These are phyloP conservation scores for Daphne laureola DNA, from an alignment of 441 rosid species.

Conservation along the genomic window DNA sequence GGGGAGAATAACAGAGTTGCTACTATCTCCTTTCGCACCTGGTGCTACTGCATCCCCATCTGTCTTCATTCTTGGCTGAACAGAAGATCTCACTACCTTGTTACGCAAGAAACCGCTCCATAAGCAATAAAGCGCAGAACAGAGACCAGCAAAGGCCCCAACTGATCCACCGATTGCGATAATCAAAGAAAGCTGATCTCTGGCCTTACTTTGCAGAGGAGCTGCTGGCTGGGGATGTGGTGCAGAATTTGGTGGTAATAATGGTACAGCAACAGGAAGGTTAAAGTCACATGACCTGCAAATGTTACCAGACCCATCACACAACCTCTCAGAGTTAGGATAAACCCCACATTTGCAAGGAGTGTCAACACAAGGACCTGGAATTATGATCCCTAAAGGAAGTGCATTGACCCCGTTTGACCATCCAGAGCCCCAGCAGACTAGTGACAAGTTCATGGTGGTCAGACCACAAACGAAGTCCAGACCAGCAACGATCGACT, in stretches of 20 bases:
- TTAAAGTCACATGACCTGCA: constrained; percentile 41
- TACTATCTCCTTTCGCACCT: background rate
- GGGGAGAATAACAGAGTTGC: constrained; percentile 14
- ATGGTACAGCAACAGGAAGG: constrained; percentile 38
- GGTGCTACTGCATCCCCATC: constrained; percentile 7
- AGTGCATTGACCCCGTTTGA: constrained; percentile 16
- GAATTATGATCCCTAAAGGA: constrained; percentile 34
- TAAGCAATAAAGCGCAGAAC: constrained; percentile 29
- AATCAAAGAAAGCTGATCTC: constrained; percentile 24
- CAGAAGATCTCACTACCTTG: constrained; percentile 10
- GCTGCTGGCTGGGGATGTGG: constrained; percentile 10
- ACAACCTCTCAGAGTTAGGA: constrained; percentile 37
- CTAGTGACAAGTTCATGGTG: constrained; percentile 32
- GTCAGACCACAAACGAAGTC: constrained; percentile 44
- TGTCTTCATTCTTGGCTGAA: constrained; percentile 14
- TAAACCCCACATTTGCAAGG: constrained; percentile 43
- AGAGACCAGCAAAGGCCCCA: constrained; percentile 38
- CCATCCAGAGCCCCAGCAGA: constrained; percentile 57
- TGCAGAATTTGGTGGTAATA: constrained; percentile 22
- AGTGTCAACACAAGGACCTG: constrained; percentile 48
- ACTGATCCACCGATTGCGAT: constrained; percentile 37
- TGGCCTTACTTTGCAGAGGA: background rate
- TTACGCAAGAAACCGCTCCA: constrained; percentile 13
- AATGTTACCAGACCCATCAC: constrained; percentile 42
- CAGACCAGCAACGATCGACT: constrained; percentile 38